Base-by-base conservation (phyloP, 2,329 filamentous ascomycete genomes). In the Colletotrichum sublineola region DNA sequence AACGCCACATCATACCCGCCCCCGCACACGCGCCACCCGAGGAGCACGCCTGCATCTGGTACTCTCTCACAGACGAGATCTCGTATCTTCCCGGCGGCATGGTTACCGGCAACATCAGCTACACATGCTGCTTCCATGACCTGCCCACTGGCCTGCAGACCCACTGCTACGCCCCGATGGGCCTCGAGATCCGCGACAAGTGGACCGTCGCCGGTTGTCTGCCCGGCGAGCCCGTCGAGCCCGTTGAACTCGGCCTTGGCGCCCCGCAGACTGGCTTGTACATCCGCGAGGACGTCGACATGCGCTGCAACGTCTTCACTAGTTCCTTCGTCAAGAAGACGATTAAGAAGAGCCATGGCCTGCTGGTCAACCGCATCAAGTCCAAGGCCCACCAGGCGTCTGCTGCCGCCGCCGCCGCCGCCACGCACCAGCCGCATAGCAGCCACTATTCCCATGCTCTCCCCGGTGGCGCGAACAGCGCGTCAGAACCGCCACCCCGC, bases 251-350 rank as follows among this genome's bases (percentile, higher is more conserved):
- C 31, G 92, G 91, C 6, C 81, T 93, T 7, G 87, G 87, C 18
- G 89, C 87, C 0, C 94, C 94, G 0, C 81, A 86, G 31, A 84
- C 89, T 52, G 94, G 94, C 0, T 84, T 97, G 15, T 97, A 95
- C 79, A 84, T 97, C 53, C 87, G 93, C n/a, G 94, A 97, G 84
- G 94, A 97, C 75, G 91, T 96, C 61, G 92, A 94, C 74, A 91
- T 97, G 86, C 88, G 88, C 69, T 97, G 94, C 83, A 96, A 95
- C 77, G 84, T 94, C 70, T 84, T 96, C 74, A 88, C 96, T 84
- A 87, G 91, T 0, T 83, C 84, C 9, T 97, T 97, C 78, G 93
- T 97, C 71, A 95, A 93, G 85, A 93, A 91, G 82, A 96, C 93
- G 18, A 86, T 97, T 57, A 93, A 93, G 77, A 93, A 93, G 78